These are phyloP conservation scores for Peronospora belbahrii DNA, from an alignment of 352 stramenopile genomes.

Conservation along the genomic window DNA sequence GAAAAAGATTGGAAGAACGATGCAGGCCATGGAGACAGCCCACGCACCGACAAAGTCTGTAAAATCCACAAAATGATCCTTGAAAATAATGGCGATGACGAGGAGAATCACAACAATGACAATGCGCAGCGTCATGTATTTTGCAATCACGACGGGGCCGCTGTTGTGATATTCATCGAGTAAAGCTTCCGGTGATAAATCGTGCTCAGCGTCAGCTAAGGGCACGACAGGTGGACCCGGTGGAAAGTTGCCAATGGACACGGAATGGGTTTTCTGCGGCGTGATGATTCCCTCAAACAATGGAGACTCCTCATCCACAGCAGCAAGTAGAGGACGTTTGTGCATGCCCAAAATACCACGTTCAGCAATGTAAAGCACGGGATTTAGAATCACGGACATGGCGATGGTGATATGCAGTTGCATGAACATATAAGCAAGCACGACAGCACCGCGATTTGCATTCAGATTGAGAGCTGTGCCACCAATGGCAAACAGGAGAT, in stretches of 20 bases:
- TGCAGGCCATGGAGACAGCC: slow-evolving; percentile 49
- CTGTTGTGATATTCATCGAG: slow-evolving; percentile 35
- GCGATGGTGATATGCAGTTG: slow-evolving; percentile 59
- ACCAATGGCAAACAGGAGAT: slow-evolving; percentile 53
- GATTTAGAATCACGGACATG: slow-evolving; percentile 50
- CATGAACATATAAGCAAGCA: slow-evolving; percentile 56
- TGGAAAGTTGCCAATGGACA: background rate
- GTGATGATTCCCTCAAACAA: slow-evolving; percentile 22
- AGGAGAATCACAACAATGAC: slow-evolving; percentile 37
- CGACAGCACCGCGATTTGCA: slow-evolving; percentile 37
- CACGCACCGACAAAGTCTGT: slow-evolving; percentile 63
- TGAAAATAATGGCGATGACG: slow-evolving; percentile 45
- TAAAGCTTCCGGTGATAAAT: slow-evolving; percentile 26
- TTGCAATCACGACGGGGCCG: slow-evolving; percentile 28
- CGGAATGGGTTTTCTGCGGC: slow-evolving; percentile 14
- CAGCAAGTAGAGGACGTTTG: slow-evolving; percentile 25
- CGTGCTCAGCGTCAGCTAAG: slow-evolving; percentile 25
- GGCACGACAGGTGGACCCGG: slow-evolving; percentile 28
- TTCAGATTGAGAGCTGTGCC: slow-evolving; percentile 35
- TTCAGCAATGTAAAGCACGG: slow-evolving; percentile 50
- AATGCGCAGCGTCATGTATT: slow-evolving; percentile 37
- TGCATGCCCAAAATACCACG: slow-evolving; percentile 51
- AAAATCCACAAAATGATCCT: slow-evolving; percentile 62
- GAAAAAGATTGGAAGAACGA: slow-evolving; percentile 61
- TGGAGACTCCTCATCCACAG: slow-evolving; percentile 25